phyloP scores from a whole-genome alignment of 1,284 basidiomycete genomes.

The Ustilago bromivora region DNA sequence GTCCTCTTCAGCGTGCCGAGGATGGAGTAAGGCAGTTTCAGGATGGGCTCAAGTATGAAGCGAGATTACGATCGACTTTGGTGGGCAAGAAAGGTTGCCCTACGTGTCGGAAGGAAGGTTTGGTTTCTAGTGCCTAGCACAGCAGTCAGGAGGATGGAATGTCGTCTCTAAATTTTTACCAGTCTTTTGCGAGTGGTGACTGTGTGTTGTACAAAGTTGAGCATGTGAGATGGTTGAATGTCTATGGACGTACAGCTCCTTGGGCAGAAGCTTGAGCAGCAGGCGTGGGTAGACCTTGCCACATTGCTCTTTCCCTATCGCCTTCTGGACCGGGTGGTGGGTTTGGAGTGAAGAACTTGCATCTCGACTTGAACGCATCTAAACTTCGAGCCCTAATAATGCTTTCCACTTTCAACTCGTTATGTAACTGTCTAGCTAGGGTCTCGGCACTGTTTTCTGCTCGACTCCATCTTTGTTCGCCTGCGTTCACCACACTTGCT shows the following conservation, averaged over 20 bases:
- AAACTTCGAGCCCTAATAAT: constrained; percentile 61
- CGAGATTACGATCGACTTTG: constrained; percentile 32
- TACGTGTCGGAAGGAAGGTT: constrained; percentile 31
- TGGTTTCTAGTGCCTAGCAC: constrained; percentile 1
- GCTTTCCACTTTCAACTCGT: constrained; percentile 61
- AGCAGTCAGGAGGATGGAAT: not conserved
- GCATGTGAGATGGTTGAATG: not conserved
- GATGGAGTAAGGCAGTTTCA: constrained; percentile 32
- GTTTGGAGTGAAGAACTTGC: constrained; percentile 49
- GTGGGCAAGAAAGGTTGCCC: constrained; percentile 42
- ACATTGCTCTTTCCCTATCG: constrained; percentile 55
- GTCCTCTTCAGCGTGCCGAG: constrained; percentile 31
- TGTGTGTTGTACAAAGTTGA: not conserved
- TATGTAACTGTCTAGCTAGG: constrained; percentile 56
- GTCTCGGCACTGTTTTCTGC: constrained; percentile 24
- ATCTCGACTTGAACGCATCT: constrained; percentile 62
- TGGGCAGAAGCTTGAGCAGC: constrained; percentile 22
- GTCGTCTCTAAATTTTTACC: not conserved
- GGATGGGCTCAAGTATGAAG: constrained; percentile 43
- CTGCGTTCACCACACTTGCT: not conserved
- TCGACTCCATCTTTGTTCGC: constrained; percentile 23
- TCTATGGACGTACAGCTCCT: constrained; percentile 9
- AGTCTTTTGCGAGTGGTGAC: not conserved
- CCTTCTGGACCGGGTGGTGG: constrained; percentile 25
- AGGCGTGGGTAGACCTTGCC: constrained; percentile 42